These are phyloP conservation scores for Holtermanniella nyarrowii DNA, from an alignment of 768 basidiomycete species.

Conservation along the genomic window DNA sequence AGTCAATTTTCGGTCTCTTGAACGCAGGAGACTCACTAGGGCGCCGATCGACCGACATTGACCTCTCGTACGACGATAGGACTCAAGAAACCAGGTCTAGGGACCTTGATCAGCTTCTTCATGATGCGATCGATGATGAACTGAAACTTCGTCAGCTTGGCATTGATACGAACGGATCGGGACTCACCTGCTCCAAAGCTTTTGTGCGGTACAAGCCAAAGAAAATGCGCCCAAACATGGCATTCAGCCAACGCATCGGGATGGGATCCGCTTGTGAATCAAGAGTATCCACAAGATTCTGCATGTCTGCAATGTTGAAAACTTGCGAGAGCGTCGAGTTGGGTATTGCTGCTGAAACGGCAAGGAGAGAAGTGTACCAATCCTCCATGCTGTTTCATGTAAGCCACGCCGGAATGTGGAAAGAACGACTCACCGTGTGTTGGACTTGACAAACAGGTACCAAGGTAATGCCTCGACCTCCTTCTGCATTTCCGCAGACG, in stretches of 20 bases:
- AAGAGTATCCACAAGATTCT: slow-evolving; percentile 65
- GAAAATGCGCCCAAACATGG: slow-evolving; percentile 81
- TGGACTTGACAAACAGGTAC: slow-evolving; percentile 86
- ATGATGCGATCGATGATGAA: slow-evolving; percentile 79
- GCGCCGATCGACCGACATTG: slow-evolving; percentile 70
- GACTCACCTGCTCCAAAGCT: slow-evolving; percentile 51
- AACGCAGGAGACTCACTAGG: slow-evolving; percentile 38
- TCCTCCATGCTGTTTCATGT: slow-evolving; percentile 63
- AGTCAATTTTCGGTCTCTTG: neutral
- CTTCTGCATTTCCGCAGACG: slow-evolving; percentile 43
- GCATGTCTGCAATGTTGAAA: slow-evolving; percentile 71
- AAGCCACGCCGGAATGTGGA: neutral
- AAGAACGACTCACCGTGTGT: slow-evolving; percentile 48
- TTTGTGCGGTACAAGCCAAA: slow-evolving; percentile 83
- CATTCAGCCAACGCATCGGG: slow-evolving; percentile 96
- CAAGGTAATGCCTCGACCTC: slow-evolving; percentile 54
- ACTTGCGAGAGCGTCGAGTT: slow-evolving; percentile 46
- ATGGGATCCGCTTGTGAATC: slow-evolving; percentile 93
- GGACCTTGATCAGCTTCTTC: slow-evolving; percentile 87
- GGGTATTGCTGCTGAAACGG: slow-evolving; percentile 44
- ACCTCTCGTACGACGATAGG: slow-evolving; percentile 82
- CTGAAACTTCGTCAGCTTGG: slow-evolving; percentile 22
- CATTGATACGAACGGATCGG: slow-evolving; percentile 2
- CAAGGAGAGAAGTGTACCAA: slow-evolving; percentile 56
- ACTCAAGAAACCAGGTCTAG: slow-evolving; percentile 72